Percentiles rank a stretch among this genome's conserved stretches.
phyloP scores from a whole-genome alignment of 768 basidiomycete species.

The Mycena galericulata region DNA sequence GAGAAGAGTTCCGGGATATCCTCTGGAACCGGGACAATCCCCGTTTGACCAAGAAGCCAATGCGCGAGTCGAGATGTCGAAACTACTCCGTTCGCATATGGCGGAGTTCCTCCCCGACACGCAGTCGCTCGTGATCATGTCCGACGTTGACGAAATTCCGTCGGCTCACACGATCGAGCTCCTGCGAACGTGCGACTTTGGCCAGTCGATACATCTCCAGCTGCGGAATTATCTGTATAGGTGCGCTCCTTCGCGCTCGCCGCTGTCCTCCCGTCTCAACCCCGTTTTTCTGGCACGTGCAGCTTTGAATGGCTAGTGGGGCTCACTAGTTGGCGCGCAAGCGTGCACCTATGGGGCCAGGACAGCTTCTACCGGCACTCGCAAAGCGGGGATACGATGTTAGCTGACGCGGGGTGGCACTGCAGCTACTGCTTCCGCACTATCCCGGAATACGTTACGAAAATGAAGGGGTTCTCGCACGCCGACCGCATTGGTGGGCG shows the following conservation, averaged over 20 bases:
- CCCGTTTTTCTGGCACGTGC: too few relatives aligned
- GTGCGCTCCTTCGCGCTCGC: slow-evolving; percentile 41
- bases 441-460: slow-evolving; percentile 66
- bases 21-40: slow-evolving; percentile 54
- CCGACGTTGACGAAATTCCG: slow-evolving; percentile 74
- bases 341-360: slow-evolving; percentile 60
- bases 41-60: slow-evolving; percentile 64
- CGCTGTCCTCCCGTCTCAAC: background rate
- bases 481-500: slow-evolving; percentile 68
- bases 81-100: slow-evolving; percentile 55
- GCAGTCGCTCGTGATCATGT: slow-evolving; percentile 66
- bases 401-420: slow-evolving; percentile 78
- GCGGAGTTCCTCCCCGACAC: slow-evolving; percentile 43
- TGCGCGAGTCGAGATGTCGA: slow-evolving; percentile 63
- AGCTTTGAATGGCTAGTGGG: slow-evolving; percentile 72
- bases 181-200: slow-evolving; percentile 65
- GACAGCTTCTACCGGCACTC: slow-evolving; percentile 61
- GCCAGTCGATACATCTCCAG: slow-evolving; percentile 67
- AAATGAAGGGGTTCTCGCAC: slow-evolving; percentile 74
- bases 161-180: slow-evolving; percentile 62
- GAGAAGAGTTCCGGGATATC: slow-evolving; percentile 58
- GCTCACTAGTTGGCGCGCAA: slow-evolving; percentile 67
- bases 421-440: slow-evolving; percentile 76
- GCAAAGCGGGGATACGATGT: slow-evolving; percentile 57
- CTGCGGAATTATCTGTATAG: slow-evolving; percentile 72